Evolutionary conservation across 2,329 filamentous ascomycete species (phyloP), one percentile per base, ranked within the genome.

Genomic region (Ophiostoma himal-ulmi): DNA sequence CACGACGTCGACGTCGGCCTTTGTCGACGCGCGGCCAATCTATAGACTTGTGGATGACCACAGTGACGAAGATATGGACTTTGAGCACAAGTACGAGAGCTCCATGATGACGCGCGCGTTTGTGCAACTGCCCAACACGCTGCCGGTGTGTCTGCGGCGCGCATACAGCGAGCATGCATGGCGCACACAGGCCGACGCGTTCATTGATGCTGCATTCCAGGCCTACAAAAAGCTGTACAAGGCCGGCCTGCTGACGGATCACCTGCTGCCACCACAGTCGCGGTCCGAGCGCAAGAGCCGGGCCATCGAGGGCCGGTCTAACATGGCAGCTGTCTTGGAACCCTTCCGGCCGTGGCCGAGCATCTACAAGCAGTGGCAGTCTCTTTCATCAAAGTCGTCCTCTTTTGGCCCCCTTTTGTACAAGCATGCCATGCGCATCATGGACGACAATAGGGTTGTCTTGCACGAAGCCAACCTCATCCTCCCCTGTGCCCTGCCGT

Each of bases 171-270:
- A 78, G 37, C 73, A 77, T 48, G 73, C 77, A n/a, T 97, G 93
- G 93, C 78, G 74, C 13, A 91, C 88, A 0, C 89, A 95, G 75
- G 86, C 83, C 71, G 88, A 87, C 74, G 93, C 93, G 0, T 88
- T 83, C 74, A 92, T 91, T 76, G 94, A 97, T 78, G 92, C 90
- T 0, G 91, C 92, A 0, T 95, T 96, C 72, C 86, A 92, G 75
- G 91, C 93, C 0, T 97, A 94, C 76, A 79, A 86, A 30, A 83
- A 82, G 5, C 82, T 98, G 0, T 88, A 94, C 76, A 75, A 85
- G 8, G 89, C 86, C 36, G 90, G 90, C 0, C 81, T 97, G 5
- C 79, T 98, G 1, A 93, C 92, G 72, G 86, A 96, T 17, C 84
- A 96, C 75, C 79, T 97, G 0, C 82, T 97, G 57, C 94, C 94